These are phyloP conservation scores for Conticribra guillardii DNA, from an alignment of 108 stramenopile genomes.

Conservation along the genomic window DNA sequence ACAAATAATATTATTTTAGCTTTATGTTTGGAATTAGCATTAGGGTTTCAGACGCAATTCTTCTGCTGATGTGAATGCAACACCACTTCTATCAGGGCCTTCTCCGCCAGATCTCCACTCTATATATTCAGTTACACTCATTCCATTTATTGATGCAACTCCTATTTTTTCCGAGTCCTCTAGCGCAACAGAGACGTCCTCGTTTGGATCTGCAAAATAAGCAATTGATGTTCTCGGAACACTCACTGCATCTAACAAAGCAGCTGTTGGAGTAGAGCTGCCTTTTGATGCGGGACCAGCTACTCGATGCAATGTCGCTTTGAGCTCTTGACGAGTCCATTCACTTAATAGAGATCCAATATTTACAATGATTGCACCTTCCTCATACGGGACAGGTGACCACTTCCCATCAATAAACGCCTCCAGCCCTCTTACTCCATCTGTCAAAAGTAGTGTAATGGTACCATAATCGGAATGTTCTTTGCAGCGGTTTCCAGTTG, in stretches of 20 bases:
- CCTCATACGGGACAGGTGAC: conserved; percentile 59
- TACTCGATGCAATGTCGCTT: conserved; percentile 73
- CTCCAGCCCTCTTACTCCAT: conserved; percentile 68
- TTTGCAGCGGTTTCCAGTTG: conserved; percentile 71
- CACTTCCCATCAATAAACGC: conserved; percentile 52
- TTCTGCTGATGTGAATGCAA: conserved; percentile 56
- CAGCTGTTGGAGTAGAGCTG: conserved; percentile 9
- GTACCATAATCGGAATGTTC: conserved; percentile 82
- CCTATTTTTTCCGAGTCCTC: neutral
- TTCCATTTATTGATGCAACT: conserved; percentile 12
- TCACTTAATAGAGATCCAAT: conserved; percentile 61
- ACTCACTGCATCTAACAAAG: conserved; percentile 26
- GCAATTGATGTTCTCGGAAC: conserved; percentile 58
- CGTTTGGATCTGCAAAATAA: conserved; percentile 76
- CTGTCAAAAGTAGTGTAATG: conserved; percentile 63
- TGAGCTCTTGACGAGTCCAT: conserved; percentile 60
- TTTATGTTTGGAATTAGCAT: neutral
- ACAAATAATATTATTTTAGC: neutral
- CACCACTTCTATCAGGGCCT: conserved; percentile 52
- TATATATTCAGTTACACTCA: conserved; percentile 70
- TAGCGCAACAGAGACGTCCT: conserved; percentile 37
- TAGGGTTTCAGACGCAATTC: conserved; percentile 14
- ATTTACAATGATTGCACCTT: conserved; percentile 68
- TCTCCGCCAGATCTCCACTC: conserved; percentile 62
- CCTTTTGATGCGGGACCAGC: conserved; percentile 53